phyloP scores from a whole-genome alignment of 352 stramenopile species.

The Phytophthora chlamydospora region DNA sequence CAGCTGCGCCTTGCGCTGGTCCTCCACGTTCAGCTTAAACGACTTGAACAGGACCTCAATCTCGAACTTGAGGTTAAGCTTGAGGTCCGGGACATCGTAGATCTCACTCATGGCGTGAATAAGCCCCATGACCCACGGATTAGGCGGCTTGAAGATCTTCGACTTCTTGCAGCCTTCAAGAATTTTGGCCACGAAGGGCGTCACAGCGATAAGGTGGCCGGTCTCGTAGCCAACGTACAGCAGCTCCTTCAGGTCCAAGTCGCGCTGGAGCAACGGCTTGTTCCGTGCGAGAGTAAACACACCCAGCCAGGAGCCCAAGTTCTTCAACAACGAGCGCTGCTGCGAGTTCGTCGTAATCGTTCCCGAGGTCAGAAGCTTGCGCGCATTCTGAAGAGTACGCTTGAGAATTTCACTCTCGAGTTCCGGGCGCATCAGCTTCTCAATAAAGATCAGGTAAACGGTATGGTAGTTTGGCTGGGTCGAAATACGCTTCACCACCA shows the following conservation, averaged over 20 bases:
- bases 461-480: conserved; percentile 99
- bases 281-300: conserved; percentile 98
- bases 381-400: conserved; percentile 95
- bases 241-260: conserved; percentile 98
- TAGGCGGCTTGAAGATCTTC: conserved; percentile 97
- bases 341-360: conserved; percentile 98
- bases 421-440: conserved; percentile 94
- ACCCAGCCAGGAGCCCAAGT: conserved; percentile 98
- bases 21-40: conserved; percentile 97
- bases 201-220: conserved; percentile 97
- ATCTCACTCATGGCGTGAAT: conserved; percentile 97
- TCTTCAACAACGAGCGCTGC: conserved; percentile 98
- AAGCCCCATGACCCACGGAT: conserved; percentile 99
- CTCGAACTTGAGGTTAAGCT: conserved; percentile 99
- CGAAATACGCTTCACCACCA: conserved; percentile 99
- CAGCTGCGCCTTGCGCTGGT: conserved; percentile 93
- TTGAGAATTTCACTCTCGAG: conserved; percentile 95
- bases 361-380: conserved; percentile 95
- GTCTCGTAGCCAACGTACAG: conserved; percentile 96
- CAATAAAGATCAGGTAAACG: conserved; percentile 98
- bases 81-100: conserved; percentile 99
- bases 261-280: conserved; percentile 97
- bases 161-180: conserved; percentile 98
- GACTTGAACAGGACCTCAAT: conserved; percentile 99
- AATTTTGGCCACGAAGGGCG: conserved; percentile 98